phyloP scores from a whole-genome alignment of 441 rosid genomes.

The Arabidopsis lyrata region DNA sequence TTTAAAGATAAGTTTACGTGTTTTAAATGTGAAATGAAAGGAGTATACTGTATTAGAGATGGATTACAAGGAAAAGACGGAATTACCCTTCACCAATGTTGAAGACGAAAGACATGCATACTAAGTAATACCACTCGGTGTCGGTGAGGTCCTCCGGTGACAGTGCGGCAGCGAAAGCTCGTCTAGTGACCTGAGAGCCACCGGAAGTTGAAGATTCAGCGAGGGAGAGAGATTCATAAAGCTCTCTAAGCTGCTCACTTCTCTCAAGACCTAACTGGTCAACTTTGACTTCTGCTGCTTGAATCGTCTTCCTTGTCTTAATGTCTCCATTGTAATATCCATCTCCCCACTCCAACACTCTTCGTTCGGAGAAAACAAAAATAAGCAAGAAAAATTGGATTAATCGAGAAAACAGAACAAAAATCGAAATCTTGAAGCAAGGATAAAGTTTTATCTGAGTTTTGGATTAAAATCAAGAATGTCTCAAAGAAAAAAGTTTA shows the following conservation, averaged over 20 bases:
- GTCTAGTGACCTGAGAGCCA: slow-evolving; percentile 43
- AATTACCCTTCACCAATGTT: slow-evolving; percentile 87
- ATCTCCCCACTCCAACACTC: slow-evolving; percentile 89
- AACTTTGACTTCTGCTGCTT: slow-evolving; percentile 71
- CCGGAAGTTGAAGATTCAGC: slow-evolving; percentile 71
- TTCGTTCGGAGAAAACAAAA: slow-evolving; percentile 17
- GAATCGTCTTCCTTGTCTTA: slow-evolving; percentile 92
- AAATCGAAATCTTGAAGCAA: not conserved
- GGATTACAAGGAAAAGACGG: not conserved
- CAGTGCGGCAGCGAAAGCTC: slow-evolving; percentile 80
- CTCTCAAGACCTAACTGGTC: slow-evolving; percentile 81
- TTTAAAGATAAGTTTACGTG: too few species aligned
- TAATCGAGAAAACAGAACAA: not conserved
- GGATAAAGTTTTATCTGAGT: slow-evolving; percentile 1
- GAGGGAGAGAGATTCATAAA: slow-evolving; percentile 73
- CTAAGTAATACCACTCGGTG: slow-evolving; percentile 97
- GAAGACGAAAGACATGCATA: slow-evolving; percentile 94
- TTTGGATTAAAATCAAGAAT: slow-evolving; percentile 17
- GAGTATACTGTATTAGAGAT: not conserved
- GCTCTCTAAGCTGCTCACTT: slow-evolving; percentile 89
- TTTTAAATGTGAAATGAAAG: not conserved
- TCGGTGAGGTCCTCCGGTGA: slow-evolving; percentile 97
- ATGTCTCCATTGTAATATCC: slow-evolving; percentile 98
- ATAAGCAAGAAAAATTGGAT: not conserved
- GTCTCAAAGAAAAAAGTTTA: not conserved